Evolutionary conservation across 2,329 filamentous ascomycete species (phyloP).

Genomic region (Penicillium sp.): DNA sequence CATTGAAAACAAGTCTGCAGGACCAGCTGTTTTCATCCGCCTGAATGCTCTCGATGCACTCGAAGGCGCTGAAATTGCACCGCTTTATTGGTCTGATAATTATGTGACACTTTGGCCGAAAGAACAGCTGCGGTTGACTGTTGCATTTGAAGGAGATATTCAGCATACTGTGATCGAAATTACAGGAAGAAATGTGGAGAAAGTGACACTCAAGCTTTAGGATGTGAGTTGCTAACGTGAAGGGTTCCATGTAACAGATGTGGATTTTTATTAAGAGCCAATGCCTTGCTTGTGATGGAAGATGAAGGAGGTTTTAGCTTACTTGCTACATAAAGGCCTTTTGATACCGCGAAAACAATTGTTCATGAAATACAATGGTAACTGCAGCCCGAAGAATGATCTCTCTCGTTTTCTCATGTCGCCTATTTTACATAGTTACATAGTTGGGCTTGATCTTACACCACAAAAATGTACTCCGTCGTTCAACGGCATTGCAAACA

Average conservation of each 20-base stretch:
- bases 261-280: background rate
- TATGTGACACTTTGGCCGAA: slow-evolving; percentile 54
- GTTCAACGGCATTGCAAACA: background rate
- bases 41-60: slow-evolving; percentile 43
- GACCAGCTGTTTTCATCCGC: slow-evolving; percentile 52
- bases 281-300: background rate
- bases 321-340: background rate
- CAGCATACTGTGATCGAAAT: slow-evolving; percentile 13
- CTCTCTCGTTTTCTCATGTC: background rate
- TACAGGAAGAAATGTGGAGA: slow-evolving; percentile 20
- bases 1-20: slow-evolving; percentile 45
- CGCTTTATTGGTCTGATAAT: slow-evolving; percentile 54
- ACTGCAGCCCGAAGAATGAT: background rate
- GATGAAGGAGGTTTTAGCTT: background rate
- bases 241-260: background rate
- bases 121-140: slow-evolving; percentile 42
- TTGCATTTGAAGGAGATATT: slow-evolving; percentile 19
- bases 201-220: background rate
- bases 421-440: too few relatives aligned
- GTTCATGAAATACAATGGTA: too few relatives aligned
- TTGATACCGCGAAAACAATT: background rate
- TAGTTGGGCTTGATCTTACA: background rate
- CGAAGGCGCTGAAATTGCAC: slow-evolving; percentile 40
- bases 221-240: background rate
- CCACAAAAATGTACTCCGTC: background rate